A percentile compares a stretch with the other conserved stretches of the same genome.
Evolutionary conservation across 1,284 basidiomycete genomes (phyloP).

Genomic region (Schizophyllum amplum): DNA sequence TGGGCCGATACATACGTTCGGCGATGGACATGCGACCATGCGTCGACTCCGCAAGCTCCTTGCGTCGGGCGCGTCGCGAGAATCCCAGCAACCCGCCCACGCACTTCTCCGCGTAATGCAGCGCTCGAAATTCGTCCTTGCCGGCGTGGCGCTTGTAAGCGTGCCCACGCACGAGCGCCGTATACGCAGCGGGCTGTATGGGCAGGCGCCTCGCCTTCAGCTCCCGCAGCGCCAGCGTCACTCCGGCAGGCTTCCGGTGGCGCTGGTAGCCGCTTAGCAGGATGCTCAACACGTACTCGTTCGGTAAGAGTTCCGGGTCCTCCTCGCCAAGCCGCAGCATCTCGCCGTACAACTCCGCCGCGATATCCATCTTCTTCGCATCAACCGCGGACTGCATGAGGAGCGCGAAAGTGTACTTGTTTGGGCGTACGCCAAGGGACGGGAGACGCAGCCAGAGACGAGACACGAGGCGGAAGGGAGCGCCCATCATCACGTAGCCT

Average conservation of each 20-base stretch:
- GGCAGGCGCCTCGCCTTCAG: not conserved
- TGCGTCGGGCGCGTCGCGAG: slow-evolving; percentile 21
- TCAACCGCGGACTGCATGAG: slow-evolving; percentile 84
- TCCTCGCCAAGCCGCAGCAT: slow-evolving; percentile 42
- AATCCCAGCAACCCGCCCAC: slow-evolving; percentile 38
- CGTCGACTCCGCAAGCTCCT: slow-evolving; percentile 29
- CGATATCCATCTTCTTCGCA: slow-evolving; percentile 57
- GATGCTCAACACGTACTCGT: slow-evolving; percentile 71
- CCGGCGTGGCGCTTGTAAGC: not conserved
- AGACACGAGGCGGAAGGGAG: slow-evolving; percentile 66
- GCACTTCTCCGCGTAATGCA: slow-evolving; percentile 49
- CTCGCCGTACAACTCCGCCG: slow-evolving; percentile 60
- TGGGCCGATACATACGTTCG: slow-evolving; percentile 54
- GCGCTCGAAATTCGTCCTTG: slow-evolving; percentile 33
- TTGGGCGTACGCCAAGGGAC: slow-evolving; percentile 43
- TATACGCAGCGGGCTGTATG: not conserved
- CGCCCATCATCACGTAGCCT: slow-evolving; percentile 76
- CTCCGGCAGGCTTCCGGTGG: slow-evolving; percentile 27
- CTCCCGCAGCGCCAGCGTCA: not conserved
- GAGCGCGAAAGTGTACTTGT: slow-evolving; percentile 64
- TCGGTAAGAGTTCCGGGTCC: slow-evolving; percentile 31
- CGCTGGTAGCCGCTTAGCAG: slow-evolving; percentile 78
- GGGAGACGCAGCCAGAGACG: slow-evolving; percentile 58
- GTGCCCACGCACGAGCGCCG: not conserved
- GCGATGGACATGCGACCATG: slow-evolving; percentile 35